These are phyloP conservation scores for Fusarium floridanum DNA, from an alignment of 2,329 filamentous ascomycete genomes.

Conservation along the genomic window DNA sequence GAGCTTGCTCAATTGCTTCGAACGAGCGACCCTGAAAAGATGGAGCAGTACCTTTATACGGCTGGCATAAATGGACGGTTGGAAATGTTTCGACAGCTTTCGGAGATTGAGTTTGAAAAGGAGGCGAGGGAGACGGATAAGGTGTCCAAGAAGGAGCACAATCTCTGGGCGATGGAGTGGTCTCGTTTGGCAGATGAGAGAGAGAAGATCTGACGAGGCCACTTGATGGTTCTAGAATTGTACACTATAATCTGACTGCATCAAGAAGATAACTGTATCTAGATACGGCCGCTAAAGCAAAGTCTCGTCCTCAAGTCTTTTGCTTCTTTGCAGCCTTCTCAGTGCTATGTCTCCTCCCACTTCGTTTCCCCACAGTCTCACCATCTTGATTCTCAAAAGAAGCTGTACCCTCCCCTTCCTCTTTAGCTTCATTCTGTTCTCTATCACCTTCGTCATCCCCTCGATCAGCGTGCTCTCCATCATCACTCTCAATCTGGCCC, in stretches of 20 bases:
- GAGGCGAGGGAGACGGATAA: slow-evolving; percentile 29
- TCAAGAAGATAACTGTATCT: not conserved
- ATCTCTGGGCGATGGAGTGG: slow-evolving; percentile 53
- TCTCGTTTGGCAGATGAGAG: slow-evolving; percentile 47
- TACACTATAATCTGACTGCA: not conserved
- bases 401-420: slow-evolving; percentile 29
- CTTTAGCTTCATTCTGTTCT: slow-evolving; percentile 38
- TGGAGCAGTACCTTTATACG: slow-evolving; percentile 44
- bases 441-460: slow-evolving; percentile 42
- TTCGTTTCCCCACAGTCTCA: slow-evolving; percentile 40
- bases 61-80: slow-evolving; percentile 44
- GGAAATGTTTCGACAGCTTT: slow-evolving; percentile 46
- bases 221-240: not conserved
- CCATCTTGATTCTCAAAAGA: slow-evolving; percentile 14
- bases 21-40: slow-evolving; percentile 37
- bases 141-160: slow-evolving; percentile 34
- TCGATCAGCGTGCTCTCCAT: slow-evolving; percentile 51
- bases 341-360: slow-evolving; percentile 25
- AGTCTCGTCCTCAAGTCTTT: slow-evolving; percentile 22
- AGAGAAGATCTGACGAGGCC: slow-evolving; percentile 36
- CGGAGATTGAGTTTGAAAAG: slow-evolving; percentile 47
- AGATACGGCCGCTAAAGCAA: not conserved
- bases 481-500: slow-evolving; percentile 51
- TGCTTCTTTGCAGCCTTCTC: slow-evolving; percentile 45
- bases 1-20: slow-evolving; percentile 47